These are phyloP conservation scores for Collybia sp. DNA, from an alignment of 768 basidiomycete species.

Conservation along the genomic window DNA sequence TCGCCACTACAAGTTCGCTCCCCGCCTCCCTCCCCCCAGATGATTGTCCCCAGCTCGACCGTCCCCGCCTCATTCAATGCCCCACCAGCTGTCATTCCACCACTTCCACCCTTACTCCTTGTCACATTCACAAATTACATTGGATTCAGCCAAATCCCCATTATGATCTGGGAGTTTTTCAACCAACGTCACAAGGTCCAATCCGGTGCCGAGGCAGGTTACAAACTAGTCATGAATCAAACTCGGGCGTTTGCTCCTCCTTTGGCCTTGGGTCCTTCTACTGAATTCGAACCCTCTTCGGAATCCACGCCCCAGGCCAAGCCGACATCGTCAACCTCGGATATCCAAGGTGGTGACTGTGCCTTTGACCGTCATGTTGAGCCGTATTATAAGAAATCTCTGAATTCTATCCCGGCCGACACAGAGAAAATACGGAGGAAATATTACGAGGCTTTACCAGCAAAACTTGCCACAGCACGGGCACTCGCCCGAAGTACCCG, in stretches of 20 bases:
- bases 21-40: conserved; percentile 10
- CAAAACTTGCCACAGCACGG: conserved; percentile 66
- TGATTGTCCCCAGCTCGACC: conserved; percentile 11
- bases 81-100: conserved; percentile 56
- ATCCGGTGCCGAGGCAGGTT: conserved; percentile 78
- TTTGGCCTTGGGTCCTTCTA: conserved; percentile 11
- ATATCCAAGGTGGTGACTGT: conserved; percentile 48
- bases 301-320: conserved; percentile 7
- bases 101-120: conserved; percentile 75
- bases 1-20: conserved; percentile 16
- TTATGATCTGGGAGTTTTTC: conserved; percentile 92
- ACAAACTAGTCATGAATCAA: conserved; percentile 58
- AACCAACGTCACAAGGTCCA: conserved; percentile 81
- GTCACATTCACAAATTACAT: conserved; percentile 72
- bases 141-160: conserved; percentile 79
- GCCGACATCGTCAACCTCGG: conserved; percentile 9
- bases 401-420: conserved; percentile 44
- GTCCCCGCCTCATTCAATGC: conserved; percentile 29
- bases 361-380: conserved; percentile 73
- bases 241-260: conserved; percentile 56
- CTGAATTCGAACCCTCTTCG: conserved; percentile 12
- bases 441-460: conserved; percentile 71
- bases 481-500: conserved; percentile 69
- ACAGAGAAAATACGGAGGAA: conserved; percentile 66
- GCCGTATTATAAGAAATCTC: conserved; percentile 61